A percentile compares a stretch with the other conserved stretches of the same genome.
Evolutionary conservation across 345 rosid genomes (phyloP).

Genomic region (Populus davidiana): DNA sequence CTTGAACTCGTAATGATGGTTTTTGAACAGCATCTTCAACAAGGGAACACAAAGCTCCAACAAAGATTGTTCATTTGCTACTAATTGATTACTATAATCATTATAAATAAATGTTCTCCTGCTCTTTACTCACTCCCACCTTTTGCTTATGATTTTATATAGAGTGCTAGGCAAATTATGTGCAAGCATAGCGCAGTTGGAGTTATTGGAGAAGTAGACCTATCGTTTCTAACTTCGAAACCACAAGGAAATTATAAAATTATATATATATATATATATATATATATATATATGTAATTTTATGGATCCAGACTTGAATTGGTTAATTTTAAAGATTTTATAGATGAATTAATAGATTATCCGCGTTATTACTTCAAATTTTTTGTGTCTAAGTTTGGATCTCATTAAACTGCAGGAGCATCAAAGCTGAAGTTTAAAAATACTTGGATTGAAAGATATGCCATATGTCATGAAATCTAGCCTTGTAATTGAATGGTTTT

Average conservation of each 20-base stretch:
- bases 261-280: too few species aligned
- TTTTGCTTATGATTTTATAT: neutral
- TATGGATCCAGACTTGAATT: too few species aligned
- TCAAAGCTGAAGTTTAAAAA: neutral
- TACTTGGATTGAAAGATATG: neutral
- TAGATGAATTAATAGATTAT: neutral
- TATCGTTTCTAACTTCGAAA: neutral
- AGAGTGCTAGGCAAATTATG: neutral
- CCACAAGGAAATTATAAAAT: neutral
- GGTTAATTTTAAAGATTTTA: too few species aligned
- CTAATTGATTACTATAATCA: constrained; percentile 32
- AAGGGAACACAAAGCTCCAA: constrained; percentile 13
- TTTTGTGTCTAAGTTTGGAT: too few species aligned
- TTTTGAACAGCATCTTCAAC: constrained; percentile 35
- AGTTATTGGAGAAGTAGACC: neutral
- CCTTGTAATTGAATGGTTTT: neutral
- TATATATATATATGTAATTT: too few species aligned
- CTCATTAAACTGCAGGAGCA: too few species aligned
- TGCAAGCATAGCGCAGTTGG: neutral
- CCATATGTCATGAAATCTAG: neutral
- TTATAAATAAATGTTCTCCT: constrained; percentile 15
- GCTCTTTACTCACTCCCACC: neutral
- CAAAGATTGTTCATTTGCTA: constrained; percentile 34
- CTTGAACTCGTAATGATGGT: constrained; percentile 36
- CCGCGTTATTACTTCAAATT: neutral